Evolutionary conservation across 305 asterid genomes (phyloP).

Genomic region (Fraxinus sp.): DNA sequence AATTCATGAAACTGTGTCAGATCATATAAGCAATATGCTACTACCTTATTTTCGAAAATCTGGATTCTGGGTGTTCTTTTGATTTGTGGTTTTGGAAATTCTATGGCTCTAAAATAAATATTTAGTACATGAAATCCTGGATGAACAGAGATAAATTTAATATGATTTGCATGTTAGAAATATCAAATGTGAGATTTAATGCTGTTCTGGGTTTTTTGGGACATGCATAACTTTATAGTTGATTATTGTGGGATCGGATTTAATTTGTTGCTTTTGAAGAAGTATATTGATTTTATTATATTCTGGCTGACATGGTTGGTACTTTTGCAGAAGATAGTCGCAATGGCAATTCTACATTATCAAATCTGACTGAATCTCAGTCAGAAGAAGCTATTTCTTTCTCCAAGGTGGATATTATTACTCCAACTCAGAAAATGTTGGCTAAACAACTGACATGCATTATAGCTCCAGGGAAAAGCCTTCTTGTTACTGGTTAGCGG

Average conservation of each 20-base stretch:
- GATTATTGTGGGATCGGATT: constrained; percentile 14
- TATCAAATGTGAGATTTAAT: neutral
- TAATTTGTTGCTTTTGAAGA: constrained; percentile 11
- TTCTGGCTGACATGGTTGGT: constrained; percentile 37
- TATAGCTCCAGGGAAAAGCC: constrained; percentile 80
- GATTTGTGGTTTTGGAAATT: neutral
- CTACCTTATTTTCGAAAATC: neutral
- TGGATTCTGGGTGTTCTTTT: neutral
- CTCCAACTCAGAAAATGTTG: constrained; percentile 82
- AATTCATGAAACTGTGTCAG: neutral
- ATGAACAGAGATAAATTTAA: neutral
- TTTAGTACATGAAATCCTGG: neutral
- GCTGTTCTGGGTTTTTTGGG: constrained; percentile 2
- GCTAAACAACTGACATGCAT: constrained; percentile 80
- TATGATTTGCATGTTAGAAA: neutral
- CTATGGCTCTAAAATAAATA: constrained; percentile 1
- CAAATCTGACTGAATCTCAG: constrained; percentile 35
- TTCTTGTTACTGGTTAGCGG: constrained; percentile 92
- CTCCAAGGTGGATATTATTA: constrained; percentile 79
- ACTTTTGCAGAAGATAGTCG: constrained; percentile 45
- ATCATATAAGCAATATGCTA: neutral
- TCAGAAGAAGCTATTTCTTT: constrained; percentile 72
- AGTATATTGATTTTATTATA: neutral
- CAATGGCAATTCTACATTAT: constrained; percentile 31
- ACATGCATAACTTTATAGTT: constrained; percentile 10